Conservation (phyloP, 2,329 filamentous ascomycete genomes). For the Ophidiomyces ophidiicola region DNA sequence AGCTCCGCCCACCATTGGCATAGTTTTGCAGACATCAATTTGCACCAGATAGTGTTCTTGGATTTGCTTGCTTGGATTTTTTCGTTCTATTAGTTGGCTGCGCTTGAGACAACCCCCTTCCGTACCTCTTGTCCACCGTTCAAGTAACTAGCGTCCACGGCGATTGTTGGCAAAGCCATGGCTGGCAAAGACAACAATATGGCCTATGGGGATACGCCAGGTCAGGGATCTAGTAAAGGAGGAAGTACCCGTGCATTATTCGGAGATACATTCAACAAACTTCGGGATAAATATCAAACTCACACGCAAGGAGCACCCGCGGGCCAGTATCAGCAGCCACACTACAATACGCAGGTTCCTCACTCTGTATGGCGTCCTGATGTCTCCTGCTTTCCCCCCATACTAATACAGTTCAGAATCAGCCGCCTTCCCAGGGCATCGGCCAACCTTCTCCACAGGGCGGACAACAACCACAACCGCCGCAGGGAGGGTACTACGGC, state of each 20-base stretch:
- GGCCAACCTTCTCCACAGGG: conserved; percentile 10
- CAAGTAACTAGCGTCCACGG: too few species aligned
- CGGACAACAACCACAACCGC: conserved; percentile 11
- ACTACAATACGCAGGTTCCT: conserved; percentile 15
- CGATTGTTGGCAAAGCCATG: too few species aligned
- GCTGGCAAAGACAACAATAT: conserved; percentile 39
- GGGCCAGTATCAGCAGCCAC: conserved; percentile 16
- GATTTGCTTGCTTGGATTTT: too few species aligned
- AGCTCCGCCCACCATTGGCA: too few species aligned
- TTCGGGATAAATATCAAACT: conserved; percentile 29
- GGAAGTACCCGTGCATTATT: conserved; percentile 41
- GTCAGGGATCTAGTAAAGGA: conserved; percentile 22
- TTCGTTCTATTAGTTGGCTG: too few species aligned
- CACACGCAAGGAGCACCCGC: conserved; percentile 8
- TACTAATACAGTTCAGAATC: conserved; percentile 14
- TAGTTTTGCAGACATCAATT: too few species aligned
- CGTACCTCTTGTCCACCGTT: too few species aligned
- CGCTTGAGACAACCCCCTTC: too few species aligned
- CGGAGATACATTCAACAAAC: conserved; percentile 41
- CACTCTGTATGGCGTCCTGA: conserved; percentile 7
- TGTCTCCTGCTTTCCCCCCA: not conserved
- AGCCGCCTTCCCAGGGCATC: conserved; percentile 13
- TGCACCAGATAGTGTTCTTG: too few species aligned
- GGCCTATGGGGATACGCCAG: conserved; percentile 43
- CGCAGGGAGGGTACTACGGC: conserved; percentile 15